Conservation (phyloP, 805 yeast species). For the Nakazawaea populi region DNA sequence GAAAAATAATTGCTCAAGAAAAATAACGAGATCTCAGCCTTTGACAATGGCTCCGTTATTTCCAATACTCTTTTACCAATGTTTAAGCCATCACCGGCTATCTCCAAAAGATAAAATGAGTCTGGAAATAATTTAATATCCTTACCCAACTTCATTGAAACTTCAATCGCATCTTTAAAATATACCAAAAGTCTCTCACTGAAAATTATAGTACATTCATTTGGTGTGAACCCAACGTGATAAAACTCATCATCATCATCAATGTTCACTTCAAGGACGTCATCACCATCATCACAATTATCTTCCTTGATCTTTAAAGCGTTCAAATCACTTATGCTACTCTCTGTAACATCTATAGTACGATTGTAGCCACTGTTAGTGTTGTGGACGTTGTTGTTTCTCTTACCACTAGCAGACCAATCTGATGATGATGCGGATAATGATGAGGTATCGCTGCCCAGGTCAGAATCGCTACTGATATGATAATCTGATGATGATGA, state of each 20-base stretch:
- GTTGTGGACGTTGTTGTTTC: slow-evolving; percentile 1
- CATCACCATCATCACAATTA: slow-evolving; percentile 9
- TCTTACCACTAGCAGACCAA: slow-evolving; percentile 11
- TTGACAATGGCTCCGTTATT: slow-evolving; percentile 52
- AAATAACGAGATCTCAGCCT: slow-evolving; percentile 50
- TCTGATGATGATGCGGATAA: slow-evolving; percentile 7
- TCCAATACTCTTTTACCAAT: slow-evolving; percentile 50
- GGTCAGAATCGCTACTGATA: slow-evolving; percentile 17
- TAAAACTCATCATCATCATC: slow-evolving; percentile 41
- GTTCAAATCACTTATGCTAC: slow-evolving; percentile 6
- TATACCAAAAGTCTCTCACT: slow-evolving; percentile 31
- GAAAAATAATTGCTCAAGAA: slow-evolving; percentile 59
- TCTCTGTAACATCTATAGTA: neutral
- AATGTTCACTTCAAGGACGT: neutral
- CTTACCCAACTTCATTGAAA: slow-evolving; percentile 27
- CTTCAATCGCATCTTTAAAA: slow-evolving; percentile 33
- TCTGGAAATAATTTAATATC: slow-evolving; percentile 36
- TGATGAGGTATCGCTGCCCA: slow-evolving; percentile 12
- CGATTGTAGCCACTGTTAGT: neutral
- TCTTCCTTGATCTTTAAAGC: slow-evolving; percentile 10
- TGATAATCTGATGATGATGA: neutral
- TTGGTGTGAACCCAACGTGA: slow-evolving; percentile 56
- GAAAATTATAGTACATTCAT: slow-evolving; percentile 59
- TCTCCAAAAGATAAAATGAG: slow-evolving; percentile 46
- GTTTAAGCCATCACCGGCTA: slow-evolving; percentile 53